Evolutionary conservation across 2,329 filamentous ascomycete genomes (phyloP).

Genomic region (Talaromyces marneffei): DNA sequence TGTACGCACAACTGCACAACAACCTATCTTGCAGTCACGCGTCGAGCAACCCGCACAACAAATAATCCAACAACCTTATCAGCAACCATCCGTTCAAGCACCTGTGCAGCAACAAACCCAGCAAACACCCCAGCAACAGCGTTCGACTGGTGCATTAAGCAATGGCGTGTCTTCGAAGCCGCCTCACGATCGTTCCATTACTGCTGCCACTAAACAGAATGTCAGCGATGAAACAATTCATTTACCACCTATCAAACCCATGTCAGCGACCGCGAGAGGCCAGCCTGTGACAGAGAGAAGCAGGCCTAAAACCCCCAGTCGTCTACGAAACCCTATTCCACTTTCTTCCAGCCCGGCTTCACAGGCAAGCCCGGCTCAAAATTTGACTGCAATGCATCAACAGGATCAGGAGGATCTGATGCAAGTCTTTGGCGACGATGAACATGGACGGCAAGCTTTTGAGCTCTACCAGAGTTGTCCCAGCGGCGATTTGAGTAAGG

Average conservation of each 20-base stretch:
- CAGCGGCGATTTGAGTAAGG: slow-evolving; percentile 13
- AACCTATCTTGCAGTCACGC: neutral
- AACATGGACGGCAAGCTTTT: slow-evolving; percentile 10
- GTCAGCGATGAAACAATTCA: neutral
- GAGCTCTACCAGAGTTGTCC: slow-evolving; percentile 15
- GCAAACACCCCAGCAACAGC: neutral
- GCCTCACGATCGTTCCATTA: neutral
- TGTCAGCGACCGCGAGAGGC: neutral
- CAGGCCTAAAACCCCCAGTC: slow-evolving; percentile 40
- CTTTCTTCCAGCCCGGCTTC: slow-evolving; percentile 12
- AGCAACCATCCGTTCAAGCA: neutral
- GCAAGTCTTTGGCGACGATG: slow-evolving; percentile 14
- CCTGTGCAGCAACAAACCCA: neutral
- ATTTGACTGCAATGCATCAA: neutral
- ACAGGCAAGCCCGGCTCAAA: neutral
- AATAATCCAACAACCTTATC: neutral
- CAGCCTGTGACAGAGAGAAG: slow-evolving; percentile 16
- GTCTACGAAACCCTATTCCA: slow-evolving; percentile 33
- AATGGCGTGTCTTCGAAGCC: neutral
- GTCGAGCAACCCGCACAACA: neutral
- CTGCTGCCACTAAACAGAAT: neutral
- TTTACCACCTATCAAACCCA: slow-evolving; percentile 6
- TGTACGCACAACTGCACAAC: neutral
- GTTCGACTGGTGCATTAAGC: neutral
- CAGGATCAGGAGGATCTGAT: slow-evolving; percentile 3